These are phyloP conservation scores for Lojkania enalia DNA, from an alignment of 2,329 filamentous ascomycete genomes.

Conservation along the genomic window DNA sequence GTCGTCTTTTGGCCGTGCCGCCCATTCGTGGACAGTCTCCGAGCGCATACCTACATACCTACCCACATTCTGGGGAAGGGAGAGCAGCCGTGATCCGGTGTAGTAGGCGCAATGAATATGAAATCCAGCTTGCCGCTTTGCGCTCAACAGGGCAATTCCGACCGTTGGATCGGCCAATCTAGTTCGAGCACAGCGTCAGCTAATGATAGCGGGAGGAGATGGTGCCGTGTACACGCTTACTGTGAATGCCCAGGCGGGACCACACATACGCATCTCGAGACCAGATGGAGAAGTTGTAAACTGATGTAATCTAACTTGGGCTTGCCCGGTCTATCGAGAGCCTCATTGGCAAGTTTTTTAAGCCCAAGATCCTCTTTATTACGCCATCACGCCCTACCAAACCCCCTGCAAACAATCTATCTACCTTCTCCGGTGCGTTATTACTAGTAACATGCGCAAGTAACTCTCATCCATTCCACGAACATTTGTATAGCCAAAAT, in stretches of 20 bases:
- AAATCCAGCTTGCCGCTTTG: neutral
- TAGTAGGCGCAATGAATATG: neutral
- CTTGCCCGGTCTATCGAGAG: too few species aligned
- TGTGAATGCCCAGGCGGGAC: neutral
- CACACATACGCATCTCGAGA: neutral
- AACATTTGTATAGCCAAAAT: too few species aligned
- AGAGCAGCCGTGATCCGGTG: neutral
- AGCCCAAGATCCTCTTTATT: too few species aligned
- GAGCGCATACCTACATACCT: neutral
- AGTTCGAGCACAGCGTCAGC: neutral
- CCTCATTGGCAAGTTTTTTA: too few species aligned
- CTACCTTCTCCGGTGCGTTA: too few species aligned
- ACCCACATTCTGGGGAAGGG: neutral
- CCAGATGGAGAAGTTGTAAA: too few species aligned
- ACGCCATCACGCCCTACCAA: too few species aligned
- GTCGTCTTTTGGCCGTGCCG: neutral
- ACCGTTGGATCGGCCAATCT: neutral
- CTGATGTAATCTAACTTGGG: too few species aligned
- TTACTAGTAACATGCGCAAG: too few species aligned
- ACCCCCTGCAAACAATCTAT: too few species aligned
- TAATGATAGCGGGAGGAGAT: neutral
- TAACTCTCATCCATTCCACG: too few species aligned
- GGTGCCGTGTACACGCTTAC: neutral
- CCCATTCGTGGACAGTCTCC: neutral
- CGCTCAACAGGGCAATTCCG: neutral